These are phyloP conservation scores for Paraphoma chrysanthemicola DNA, from an alignment of 2,329 filamentous ascomycete species.

Conservation along the genomic window DNA sequence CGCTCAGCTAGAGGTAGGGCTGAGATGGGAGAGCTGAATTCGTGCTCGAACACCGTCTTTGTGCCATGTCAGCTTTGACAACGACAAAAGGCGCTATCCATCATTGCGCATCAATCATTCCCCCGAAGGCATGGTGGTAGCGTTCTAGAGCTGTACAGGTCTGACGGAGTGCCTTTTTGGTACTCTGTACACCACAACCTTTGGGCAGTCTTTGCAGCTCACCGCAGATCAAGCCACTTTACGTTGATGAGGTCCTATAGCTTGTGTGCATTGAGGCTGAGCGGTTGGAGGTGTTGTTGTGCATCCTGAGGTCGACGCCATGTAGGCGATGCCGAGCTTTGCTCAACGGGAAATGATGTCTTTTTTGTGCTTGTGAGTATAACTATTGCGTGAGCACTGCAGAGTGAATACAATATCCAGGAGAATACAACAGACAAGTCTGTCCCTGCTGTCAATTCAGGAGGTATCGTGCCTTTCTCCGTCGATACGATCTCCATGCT, in stretches of 20 bases:
- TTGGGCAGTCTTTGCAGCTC: not conserved
- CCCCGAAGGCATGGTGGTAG: not conserved
- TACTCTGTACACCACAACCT: not conserved
- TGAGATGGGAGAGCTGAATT: not conserved
- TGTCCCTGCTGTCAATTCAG: not conserved
- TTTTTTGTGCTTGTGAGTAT: not conserved
- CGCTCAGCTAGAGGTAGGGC: not conserved
- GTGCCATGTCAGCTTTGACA: constrained; percentile 2
- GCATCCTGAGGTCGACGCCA: not conserved
- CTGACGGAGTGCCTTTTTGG: not conserved
- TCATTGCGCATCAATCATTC: not conserved
- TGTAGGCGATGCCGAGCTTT: not conserved
- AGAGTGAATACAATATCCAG: too few relatives aligned
- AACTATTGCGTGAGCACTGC: not conserved
- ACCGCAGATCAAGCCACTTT: not conserved
- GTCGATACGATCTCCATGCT: not conserved
- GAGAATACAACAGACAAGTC: not conserved
- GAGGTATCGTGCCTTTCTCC: not conserved
- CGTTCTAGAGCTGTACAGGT: not conserved
- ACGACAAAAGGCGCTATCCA: not conserved
- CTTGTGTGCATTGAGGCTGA: not conserved
- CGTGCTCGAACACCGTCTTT: not conserved
- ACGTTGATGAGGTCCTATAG: not conserved
- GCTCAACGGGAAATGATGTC: not conserved
- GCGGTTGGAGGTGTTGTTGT: not conserved